A percentile compares a stretch with the other conserved stretches of the same genome.
Conservation (phyloP, 371 early-diverging fungal genomes). For the Synchytrium microbalum region DNA sequence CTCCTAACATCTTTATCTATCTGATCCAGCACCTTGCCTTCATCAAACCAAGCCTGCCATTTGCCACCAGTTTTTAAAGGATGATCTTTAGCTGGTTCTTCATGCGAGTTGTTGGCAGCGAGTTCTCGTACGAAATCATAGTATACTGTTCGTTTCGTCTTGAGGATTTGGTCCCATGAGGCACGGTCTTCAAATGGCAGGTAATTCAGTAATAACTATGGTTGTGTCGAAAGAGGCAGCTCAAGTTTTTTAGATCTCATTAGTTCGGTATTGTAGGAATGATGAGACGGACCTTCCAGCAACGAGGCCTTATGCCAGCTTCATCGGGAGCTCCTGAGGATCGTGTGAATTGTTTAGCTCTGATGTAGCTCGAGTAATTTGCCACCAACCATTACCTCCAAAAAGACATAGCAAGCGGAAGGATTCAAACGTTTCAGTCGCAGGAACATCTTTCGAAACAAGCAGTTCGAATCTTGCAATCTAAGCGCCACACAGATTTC, state of each 20-base stretch:
- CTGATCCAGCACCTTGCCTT: slow-evolving; percentile 51
- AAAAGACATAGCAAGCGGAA: no score
- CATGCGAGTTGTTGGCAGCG: slow-evolving; percentile 41
- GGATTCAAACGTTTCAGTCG: no score
- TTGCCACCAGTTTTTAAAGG: slow-evolving; percentile 15
- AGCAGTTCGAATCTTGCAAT: no score
- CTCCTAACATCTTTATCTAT: slow-evolving; percentile 78
- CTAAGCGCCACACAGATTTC: no score
- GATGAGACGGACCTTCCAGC: slow-evolving; percentile 45
- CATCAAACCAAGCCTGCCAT: slow-evolving; percentile 17
- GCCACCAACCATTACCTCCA: no score
- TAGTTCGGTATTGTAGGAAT: background rate
- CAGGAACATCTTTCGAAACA: no score
- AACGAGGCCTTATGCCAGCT: slow-evolving; percentile 53
- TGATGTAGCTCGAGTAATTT: no score
- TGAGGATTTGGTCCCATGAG: slow-evolving; percentile 48
- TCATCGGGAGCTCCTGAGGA: slow-evolving; percentile 75
- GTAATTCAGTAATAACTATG: slow-evolving; percentile 55
- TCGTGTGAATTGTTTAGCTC: no score
- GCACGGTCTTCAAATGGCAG: slow-evolving; percentile 62
- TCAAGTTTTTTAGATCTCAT: background rate
- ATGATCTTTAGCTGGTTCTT: slow-evolving; percentile 38
- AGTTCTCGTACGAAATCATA: slow-evolving; percentile 61
- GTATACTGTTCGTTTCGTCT: slow-evolving; percentile 50
- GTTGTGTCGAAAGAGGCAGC: no score